Conservation (phyloP, 1,284 basidiomycete species). For the Hemileia vastatrix region DNA sequence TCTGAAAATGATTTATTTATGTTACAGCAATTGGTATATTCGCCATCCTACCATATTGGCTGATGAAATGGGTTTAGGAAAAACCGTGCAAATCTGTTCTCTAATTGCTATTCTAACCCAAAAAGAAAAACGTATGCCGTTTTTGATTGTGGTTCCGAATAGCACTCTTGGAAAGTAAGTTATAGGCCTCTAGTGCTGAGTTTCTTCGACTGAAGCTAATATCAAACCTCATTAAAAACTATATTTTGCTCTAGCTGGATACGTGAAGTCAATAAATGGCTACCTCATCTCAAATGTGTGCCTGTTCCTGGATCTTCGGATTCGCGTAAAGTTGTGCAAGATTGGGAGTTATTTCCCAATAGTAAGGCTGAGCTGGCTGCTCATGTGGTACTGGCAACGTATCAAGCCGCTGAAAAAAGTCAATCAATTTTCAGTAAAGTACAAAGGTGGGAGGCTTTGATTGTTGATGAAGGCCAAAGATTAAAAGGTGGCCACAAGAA, state of each 20-base stretch:
- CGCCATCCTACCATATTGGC: constrained; percentile 84
- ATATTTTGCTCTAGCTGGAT: constrained; percentile 46
- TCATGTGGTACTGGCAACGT: constrained; percentile 76
- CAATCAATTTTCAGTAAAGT: constrained; percentile 67
- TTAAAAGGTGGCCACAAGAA: constrained; percentile 54
- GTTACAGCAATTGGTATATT: constrained; percentile 73
- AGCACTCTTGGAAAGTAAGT: constrained; percentile 78
- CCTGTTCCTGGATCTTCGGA: constrained; percentile 59
- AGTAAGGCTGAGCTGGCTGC: constrained; percentile 32
- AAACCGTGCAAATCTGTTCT: constrained; percentile 83
- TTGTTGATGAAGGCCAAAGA: constrained; percentile 84
- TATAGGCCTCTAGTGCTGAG: background rate
- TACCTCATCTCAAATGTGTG: constrained; percentile 58
- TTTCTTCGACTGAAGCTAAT: too few relatives aligned
- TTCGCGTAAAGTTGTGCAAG: constrained; percentile 65
- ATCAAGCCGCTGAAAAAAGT: constrained; percentile 53
- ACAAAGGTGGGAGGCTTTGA: constrained; percentile 80
- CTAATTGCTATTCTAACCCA: constrained; percentile 69
- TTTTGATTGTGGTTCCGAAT: constrained; percentile 85
- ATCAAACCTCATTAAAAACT: background rate
- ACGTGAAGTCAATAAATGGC: constrained; percentile 83
- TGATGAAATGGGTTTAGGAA: constrained; percentile 70
- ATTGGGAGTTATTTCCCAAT: constrained; percentile 61
- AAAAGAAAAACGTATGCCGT: constrained; percentile 59
- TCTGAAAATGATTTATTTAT: background rate